phyloP scores from a whole-genome alignment of 1,284 basidiomycete species.

The Cutaneotrichosporon spelunceum region DNA sequence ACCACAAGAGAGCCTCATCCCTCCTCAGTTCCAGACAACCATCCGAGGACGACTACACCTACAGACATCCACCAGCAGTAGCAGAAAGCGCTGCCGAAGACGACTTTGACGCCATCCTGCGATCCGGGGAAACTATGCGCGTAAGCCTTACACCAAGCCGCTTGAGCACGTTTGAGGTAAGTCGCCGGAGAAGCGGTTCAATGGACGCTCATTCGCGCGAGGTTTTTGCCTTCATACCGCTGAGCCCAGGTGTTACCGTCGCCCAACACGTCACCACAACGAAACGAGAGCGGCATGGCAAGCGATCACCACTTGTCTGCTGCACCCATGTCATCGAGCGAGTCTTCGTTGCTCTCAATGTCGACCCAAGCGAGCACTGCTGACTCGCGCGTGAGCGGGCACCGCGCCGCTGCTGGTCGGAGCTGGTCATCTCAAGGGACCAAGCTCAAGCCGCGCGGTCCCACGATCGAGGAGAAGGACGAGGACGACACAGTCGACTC shows the following conservation, averaged over 20 bases:
- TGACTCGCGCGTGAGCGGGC: conserved; percentile 13
- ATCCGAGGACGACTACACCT: conserved; percentile 1
- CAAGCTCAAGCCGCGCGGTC: conserved; percentile 28
- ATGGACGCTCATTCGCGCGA: neutral
- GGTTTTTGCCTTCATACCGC: neutral
- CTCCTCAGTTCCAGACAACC: conserved; percentile 5
- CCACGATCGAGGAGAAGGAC: conserved; percentile 39
- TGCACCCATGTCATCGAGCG: conserved; percentile 16
- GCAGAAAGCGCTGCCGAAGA: conserved; percentile 45
- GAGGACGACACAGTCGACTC: conserved; percentile 24
- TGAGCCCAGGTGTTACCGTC: conserved; percentile 14
- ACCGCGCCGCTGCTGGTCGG: conserved; percentile 16
- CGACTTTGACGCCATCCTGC: conserved; percentile 87
- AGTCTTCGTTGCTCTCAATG: conserved; percentile 20
- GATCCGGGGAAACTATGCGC: conserved; percentile 83
- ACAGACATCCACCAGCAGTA: neutral
- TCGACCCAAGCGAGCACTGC: conserved; percentile 15
- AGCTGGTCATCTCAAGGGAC: conserved; percentile 15
- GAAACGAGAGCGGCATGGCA: neutral
- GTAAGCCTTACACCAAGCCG: conserved; percentile 91
- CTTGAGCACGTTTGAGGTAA: conserved; percentile 82
- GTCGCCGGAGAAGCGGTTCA: conserved; percentile 17
- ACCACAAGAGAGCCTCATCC: conserved; percentile 17
- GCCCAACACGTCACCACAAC: conserved; percentile 11
- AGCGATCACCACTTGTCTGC: conserved; percentile 13